Evolutionary conservation across 805 yeast genomes (phyloP), one percentile per base, ranked within the genome.

Genomic region (Jamesozyma jinghongensis): DNA sequence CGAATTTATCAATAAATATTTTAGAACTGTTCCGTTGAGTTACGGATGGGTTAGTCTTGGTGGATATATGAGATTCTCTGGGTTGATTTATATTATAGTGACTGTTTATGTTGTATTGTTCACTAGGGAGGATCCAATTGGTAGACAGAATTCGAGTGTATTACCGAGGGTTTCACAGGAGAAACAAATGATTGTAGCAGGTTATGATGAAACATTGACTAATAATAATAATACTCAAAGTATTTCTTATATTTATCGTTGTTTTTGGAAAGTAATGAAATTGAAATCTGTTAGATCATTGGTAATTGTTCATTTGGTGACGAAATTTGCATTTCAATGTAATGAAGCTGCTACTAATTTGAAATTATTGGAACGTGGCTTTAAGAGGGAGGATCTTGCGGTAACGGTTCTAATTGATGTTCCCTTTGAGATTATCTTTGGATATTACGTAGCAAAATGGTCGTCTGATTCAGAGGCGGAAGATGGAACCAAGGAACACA

Each of bases 371-470:
- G 98, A 92, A 57, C 81, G 81, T 53, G 98, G 98, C 0, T 77
- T 92, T 34, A 78, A 92, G 31, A 85, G 88, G 57, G 98, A 92
- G 60, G 97, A 92, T 57, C 66, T 92, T 31, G 94, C 97, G 1
- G 75, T 92, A 17, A 85, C 96, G 0, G 97, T 90, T 0, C 64
- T 92, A 35, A 85, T 92, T 37, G 96, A 92, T 59, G 92, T 92
- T 62, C 98, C 98, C 10, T 87, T 92, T 60, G 97, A 92, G 59
- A 82, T 92, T 58, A 64, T 90, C 3, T 90, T 92, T 63, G 97
- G 98, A 1, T 92, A 87, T 60, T 88, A 87, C 52, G 94, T 94
- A 1, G 98, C 95, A 5, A 77, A 86, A 52, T 86, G 97, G 96
- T 84, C 95, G 0, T 74, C 83, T 0, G 94, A 94, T 3, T 19